Evolutionary conservation across 305 asterid species (phyloP).

Genomic region (Plantago lanceolata): DNA sequence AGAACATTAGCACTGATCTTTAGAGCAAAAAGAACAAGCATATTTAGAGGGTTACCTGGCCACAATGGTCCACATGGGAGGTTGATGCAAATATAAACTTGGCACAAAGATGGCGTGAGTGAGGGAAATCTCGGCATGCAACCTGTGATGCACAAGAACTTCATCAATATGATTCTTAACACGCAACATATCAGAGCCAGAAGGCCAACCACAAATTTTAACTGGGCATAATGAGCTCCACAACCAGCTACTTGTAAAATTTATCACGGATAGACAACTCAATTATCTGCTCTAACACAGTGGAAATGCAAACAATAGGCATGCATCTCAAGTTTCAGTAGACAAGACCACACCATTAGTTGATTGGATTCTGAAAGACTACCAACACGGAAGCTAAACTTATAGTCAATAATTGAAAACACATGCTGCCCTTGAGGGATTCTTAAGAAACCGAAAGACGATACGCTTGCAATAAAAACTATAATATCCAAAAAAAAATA

Average conservation of each 20-base stretch:
- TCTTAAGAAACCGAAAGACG: not conserved
- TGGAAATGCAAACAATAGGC: no score
- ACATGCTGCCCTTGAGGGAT: not conserved
- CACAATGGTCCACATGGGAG: conserved; percentile 59
- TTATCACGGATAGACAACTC: no score
- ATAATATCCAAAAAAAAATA: not conserved
- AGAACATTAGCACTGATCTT: conserved; percentile 18
- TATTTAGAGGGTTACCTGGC: conserved; percentile 45
- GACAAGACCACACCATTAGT: no score
- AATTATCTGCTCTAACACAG: no score
- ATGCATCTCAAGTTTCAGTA: no score
- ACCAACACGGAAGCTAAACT: not conserved
- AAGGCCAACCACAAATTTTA: not conserved
- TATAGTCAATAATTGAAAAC: no score
- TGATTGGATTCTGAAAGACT: not conserved
- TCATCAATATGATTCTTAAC: conserved; percentile 1
- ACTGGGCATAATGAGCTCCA: conserved; percentile 6
- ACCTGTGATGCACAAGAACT: conserved; percentile 38
- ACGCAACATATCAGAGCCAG: not conserved
- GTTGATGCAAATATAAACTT: conserved; percentile 59
- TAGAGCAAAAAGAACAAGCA: conserved; percentile 4
- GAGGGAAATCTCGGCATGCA: conserved; percentile 97
- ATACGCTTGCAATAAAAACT: not conserved
- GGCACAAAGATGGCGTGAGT: conserved; percentile 84
- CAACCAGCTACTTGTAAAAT: not conserved